Conservation (phyloP, 371 early-diverging fungal genomes). For the Quaeritorhiza haematococci region DNA sequence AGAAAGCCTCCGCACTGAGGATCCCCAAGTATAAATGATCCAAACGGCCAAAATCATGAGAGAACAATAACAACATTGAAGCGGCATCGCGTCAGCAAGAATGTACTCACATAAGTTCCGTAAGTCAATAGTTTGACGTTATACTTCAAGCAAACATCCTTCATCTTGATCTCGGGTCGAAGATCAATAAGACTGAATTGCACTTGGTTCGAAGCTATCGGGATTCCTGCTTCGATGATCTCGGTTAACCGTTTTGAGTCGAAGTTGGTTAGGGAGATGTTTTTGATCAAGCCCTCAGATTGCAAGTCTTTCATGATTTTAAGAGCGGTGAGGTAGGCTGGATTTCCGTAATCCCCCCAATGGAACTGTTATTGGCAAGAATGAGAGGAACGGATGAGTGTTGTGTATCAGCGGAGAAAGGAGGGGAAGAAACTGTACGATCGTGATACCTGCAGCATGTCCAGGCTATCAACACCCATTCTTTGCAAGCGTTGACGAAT, state of each 20-base stretch:
- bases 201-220: constrained; percentile 15
- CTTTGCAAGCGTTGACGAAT: constrained; percentile 10
- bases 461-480: constrained; percentile 6
- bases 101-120: constrained; percentile 3
- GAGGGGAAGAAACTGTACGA: not conserved
- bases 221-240: constrained; percentile 10
- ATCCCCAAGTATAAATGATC: not conserved
- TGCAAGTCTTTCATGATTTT: constrained; percentile 3
- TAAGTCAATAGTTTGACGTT: constrained; percentile 8
- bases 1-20: not conserved
- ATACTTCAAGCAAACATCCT: not conserved
- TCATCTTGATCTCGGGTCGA: constrained; percentile 5
- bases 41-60: not conserved
- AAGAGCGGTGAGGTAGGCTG: constrained; percentile 4
- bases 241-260: constrained; percentile 7
- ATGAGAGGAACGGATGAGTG: not conserved
- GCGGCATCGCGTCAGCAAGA: too few species aligned
- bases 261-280: constrained; percentile 13
- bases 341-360: constrained; percentile 14
- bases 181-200: constrained; percentile 7
- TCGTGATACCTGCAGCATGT: constrained; percentile 5
- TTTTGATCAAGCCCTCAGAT: constrained; percentile 8
- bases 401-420: not conserved
- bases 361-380: constrained; percentile 2
- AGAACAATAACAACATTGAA: not conserved